Base-by-base conservation (phyloP, 805 yeast species). In the Candida germanica region DNA sequence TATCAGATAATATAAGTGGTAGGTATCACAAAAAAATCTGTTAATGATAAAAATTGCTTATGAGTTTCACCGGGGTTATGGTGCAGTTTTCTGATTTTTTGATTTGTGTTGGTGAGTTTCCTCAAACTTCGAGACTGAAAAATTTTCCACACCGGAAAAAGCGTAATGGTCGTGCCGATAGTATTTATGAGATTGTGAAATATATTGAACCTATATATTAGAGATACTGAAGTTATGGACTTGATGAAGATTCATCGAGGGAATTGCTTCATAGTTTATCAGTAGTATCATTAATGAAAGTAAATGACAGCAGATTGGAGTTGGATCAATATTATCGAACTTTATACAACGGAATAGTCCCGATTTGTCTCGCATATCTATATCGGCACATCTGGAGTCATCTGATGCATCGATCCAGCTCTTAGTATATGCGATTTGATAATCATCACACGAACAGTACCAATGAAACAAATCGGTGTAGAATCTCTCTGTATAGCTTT, bases 391-490 rank as follows among this genome's bases (percentile, higher is more conserved):
- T 29, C 26, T 26, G 5, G 30, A 29, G 28, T 20, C 21, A 5
- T 27, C n/a, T 32, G n/a, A n/a, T n/a, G n/a, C n/a, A 33, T 27
- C 19, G 6, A 39, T 36, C 44, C 44, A 44, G 28, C 30, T 23
- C 3, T 22, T 28, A 2, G 34, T 26, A 26, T 44, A 48, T 16
- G 43, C 41, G 7, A 16, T 19, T 20, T 48, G 57, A 35, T 52
- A 58, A 14, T 41, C 44, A 5, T 46, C 43, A 38, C 67, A 61
- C n/a, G 51, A 44, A 30, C 67, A 61, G 43, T 54, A 61, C 65
- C 66, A 60, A 28, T 51, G 30, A 38, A 33, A 25, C 10, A 44
- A 19, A 23, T 43, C 44, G 10, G 21, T 13, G 23, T 36, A 13
- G 29, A 17, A 30, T 2, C 19, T n/a, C 6, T 6, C 15, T 15